Percentiles rank a stretch among this genome's conserved stretches.
Conservation (phyloP, 1,139 yeast genomes). For the Geotrichum phurueaensis region DNA sequence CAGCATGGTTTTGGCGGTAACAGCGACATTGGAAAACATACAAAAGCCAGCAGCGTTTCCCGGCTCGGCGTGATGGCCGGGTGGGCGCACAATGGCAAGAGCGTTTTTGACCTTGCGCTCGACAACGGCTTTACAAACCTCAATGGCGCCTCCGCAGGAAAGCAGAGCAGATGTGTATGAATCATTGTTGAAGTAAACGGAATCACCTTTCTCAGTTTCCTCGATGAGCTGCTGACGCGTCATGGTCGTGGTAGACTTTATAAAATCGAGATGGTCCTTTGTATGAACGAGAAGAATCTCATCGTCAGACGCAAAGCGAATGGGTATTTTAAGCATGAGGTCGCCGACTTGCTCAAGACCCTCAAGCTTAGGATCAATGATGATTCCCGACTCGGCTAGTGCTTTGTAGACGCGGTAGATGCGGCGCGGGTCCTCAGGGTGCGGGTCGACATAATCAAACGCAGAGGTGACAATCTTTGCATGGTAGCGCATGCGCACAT, state of each 20-base stretch:
- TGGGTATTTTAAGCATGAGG: slow-evolving; percentile 80
- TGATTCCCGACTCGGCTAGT: slow-evolving; percentile 88
- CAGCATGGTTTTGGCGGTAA: slow-evolving; percentile 84
- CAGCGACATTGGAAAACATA: slow-evolving; percentile 92
- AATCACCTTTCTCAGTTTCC: slow-evolving; percentile 88
- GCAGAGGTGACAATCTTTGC: slow-evolving; percentile 90
- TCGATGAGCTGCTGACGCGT: slow-evolving; percentile 67
- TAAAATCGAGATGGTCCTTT: slow-evolving; percentile 66
- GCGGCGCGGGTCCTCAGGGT: slow-evolving; percentile 97
- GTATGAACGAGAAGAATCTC: slow-evolving; percentile 87
- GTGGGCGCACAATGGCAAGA: slow-evolving; percentile 93
- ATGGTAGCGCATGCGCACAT: slow-evolving; percentile 95
- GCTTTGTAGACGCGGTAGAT: slow-evolving; percentile 89
- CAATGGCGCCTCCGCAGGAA: slow-evolving; percentile 96
- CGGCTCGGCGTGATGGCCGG: slow-evolving; percentile 99
- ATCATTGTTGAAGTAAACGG: slow-evolving; percentile 91
- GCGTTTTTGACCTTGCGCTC: slow-evolving; percentile 91
- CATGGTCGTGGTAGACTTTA: slow-evolving; percentile 75
- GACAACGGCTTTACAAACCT: slow-evolving; percentile 91
- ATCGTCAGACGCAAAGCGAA: slow-evolving; percentile 79
- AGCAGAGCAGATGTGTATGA: slow-evolving; percentile 80
- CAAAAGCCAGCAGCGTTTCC: slow-evolving; percentile 97
- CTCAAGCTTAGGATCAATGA: slow-evolving; percentile 70
- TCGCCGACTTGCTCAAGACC: slow-evolving; percentile 86
- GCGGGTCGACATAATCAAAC: slow-evolving; percentile 93